A percentile compares a stretch with the other conserved stretches of the same genome.
Evolutionary conservation across 2,329 filamentous ascomycete species (phyloP).

Genomic region (Diaporthe sp.): DNA sequence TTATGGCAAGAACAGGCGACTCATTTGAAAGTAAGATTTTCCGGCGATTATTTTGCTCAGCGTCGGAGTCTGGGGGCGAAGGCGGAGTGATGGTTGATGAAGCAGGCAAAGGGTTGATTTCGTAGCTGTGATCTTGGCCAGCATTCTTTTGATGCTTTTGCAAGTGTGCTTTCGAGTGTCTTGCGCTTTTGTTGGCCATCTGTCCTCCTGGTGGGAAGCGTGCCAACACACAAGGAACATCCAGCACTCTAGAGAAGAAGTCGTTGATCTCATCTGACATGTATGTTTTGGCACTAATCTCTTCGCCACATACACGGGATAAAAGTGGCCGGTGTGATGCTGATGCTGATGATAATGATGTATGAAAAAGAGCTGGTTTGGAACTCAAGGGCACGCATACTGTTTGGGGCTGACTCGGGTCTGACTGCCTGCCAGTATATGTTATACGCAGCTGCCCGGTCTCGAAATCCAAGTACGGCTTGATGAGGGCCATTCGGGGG

Average conservation of each 20-base stretch:
- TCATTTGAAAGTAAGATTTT: constrained; percentile 90
- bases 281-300: constrained; percentile 78
- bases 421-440: constrained; percentile 50
- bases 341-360: constrained; percentile 42
- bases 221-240: constrained; percentile 83
- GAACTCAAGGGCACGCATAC: constrained; percentile 73
- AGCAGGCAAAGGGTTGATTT: neutral
- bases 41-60: constrained; percentile 52
- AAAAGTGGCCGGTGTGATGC: constrained; percentile 53
- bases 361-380: constrained; percentile 68
- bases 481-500: constrained; percentile 86
- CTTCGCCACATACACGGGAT: constrained; percentile 86
- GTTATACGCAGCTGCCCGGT: constrained; percentile 72
- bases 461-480: constrained; percentile 78
- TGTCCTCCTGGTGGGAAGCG: constrained; percentile 79
- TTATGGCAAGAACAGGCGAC: constrained; percentile 89
- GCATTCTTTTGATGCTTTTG: constrained; percentile 62
- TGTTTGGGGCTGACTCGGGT: constrained; percentile 41
- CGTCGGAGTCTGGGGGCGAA: constrained; percentile 68
- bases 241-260: constrained; percentile 83
- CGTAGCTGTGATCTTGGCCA: constrained; percentile 37
- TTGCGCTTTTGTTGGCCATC: constrained; percentile 60
- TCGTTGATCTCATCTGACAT: constrained; percentile 70
- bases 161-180: constrained; percentile 79
- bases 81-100: constrained; percentile 49